phyloP scores from a whole-genome alignment of 371 early-diverging fungal species.

The Mortierella sp. region DNA sequence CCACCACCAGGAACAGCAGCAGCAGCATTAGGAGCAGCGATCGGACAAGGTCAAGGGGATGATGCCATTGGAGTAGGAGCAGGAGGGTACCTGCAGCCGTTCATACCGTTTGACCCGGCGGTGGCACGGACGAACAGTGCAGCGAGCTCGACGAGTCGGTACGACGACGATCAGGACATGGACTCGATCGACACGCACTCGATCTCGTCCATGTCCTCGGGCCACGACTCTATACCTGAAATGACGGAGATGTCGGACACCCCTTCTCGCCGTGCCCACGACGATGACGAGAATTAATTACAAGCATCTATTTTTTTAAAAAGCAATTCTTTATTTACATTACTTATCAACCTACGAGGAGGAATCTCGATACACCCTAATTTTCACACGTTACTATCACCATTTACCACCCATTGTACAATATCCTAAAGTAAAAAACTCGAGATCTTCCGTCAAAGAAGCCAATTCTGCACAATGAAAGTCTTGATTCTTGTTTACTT shows the following conservation, averaged over 20 bases:
- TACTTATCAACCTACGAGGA: no score
- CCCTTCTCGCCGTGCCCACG: neutral
- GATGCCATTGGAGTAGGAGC: neutral
- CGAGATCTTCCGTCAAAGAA: no score
- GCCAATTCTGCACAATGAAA: no score
- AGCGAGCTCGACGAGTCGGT: constrained; percentile 20
- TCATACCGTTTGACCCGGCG: neutral
- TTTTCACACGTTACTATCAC: neutral
- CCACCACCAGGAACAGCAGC: neutral
- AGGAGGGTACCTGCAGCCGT: constrained; percentile 10
- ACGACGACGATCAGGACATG: constrained; percentile 35
- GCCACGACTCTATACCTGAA: constrained; percentile 32
- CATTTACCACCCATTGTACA: constrained; percentile 4
- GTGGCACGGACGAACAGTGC: constrained; percentile 14
- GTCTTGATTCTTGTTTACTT: neutral
- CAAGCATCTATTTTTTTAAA: neutral
- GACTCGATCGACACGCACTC: constrained; percentile 34
- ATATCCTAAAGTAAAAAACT: constrained; percentile 6
- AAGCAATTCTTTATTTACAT: neutral
- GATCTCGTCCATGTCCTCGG: constrained; percentile 32
- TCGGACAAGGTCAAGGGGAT: neutral
- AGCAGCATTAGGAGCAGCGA: neutral
- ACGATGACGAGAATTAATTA: neutral
- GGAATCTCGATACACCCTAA: neutral
- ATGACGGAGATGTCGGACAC: constrained; percentile 35